Percentiles rank a stretch among this genome's conserved stretches.
phyloP scores from a whole-genome alignment of 768 basidiomycete genomes.

The Antrodiella citrinella region DNA sequence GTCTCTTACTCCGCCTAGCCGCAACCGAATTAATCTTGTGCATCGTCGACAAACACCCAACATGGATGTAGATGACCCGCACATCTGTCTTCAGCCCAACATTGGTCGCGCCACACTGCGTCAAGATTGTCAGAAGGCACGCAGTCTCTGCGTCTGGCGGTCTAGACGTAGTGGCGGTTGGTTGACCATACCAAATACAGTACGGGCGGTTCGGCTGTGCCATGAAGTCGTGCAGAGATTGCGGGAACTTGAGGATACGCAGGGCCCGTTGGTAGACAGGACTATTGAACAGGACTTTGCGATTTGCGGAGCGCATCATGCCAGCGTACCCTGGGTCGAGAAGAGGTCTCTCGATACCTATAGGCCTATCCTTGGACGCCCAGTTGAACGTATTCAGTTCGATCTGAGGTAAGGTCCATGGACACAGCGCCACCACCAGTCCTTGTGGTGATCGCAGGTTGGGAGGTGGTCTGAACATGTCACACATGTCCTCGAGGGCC shows the following conservation, averaged over 20 bases:
- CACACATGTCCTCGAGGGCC: conserved; percentile 25
- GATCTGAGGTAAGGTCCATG: conserved; percentile 32
- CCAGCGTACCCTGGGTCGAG: conserved; percentile 13
- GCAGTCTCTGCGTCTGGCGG: conserved; percentile 34
- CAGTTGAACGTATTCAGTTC: conserved; percentile 24
- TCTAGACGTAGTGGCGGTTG: conserved; percentile 23
- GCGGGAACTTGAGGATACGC: conserved; percentile 40
- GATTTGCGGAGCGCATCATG: not conserved
- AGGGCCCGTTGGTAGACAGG: conserved; percentile 27
- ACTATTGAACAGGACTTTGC: conserved; percentile 4
- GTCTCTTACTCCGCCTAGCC: conserved; percentile 34
- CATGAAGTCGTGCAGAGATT: conserved; percentile 40
- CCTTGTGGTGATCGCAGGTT: conserved; percentile 23
- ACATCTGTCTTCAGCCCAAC: conserved; percentile 31
- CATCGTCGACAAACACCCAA: conserved; percentile 43
- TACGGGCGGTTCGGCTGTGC: conserved; percentile 28
- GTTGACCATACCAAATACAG: conserved; percentile 38
- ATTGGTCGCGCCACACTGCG: conserved; percentile 32
- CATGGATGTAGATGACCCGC: conserved; percentile 58
- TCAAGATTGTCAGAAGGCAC: conserved; percentile 36
- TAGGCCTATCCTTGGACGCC: conserved; percentile 8
- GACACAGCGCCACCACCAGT: conserved; percentile 39
- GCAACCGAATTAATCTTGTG: conserved; percentile 41
- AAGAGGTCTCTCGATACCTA: conserved; percentile 6
- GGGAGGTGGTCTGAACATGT: conserved; percentile 33